Evolutionary conservation across 1,284 basidiomycete genomes (phyloP).

Genomic region (Naganishia liquefaciens): DNA sequence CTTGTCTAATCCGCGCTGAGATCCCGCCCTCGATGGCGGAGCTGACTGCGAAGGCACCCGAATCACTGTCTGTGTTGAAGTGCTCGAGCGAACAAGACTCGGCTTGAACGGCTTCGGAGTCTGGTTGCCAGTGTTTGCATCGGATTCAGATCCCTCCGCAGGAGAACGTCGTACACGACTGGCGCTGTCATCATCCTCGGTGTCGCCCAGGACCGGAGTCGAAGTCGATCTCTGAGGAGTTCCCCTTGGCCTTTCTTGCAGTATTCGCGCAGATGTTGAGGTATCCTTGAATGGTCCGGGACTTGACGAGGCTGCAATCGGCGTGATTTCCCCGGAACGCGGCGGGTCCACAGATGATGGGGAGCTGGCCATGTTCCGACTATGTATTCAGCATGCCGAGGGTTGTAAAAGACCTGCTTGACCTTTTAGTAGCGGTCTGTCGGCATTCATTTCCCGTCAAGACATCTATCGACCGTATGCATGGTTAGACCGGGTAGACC

Average conservation of each 20-base stretch:
- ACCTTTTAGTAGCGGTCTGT: too few species aligned
- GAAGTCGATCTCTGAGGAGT: constrained; percentile 17
- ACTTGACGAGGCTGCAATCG: not conserved
- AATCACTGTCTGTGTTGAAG: constrained; percentile 18
- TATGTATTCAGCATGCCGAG: too few species aligned
- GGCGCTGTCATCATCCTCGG: not conserved
- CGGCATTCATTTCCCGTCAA: too few species aligned
- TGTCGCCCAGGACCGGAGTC: not conserved
- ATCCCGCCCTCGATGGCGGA: not conserved
- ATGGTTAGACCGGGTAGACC: too few species aligned
- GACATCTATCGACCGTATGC: too few species aligned
- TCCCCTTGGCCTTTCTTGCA: not conserved
- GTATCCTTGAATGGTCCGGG: too few species aligned
- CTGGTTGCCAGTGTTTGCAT: constrained; percentile 10
- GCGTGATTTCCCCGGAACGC: not conserved
- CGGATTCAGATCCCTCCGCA: constrained; percentile 1
- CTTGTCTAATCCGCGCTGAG: not conserved
- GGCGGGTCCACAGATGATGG: not conserved
- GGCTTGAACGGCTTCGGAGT: constrained; percentile 8
- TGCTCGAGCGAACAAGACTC: constrained; percentile 3
- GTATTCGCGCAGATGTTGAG: not conserved
- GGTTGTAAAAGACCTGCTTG: too few species aligned
- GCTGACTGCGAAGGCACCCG: constrained; percentile 9
- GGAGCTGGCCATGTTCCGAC: not conserved
- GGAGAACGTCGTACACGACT: not conserved